Evolutionary conservation across 73 alveolate species (phyloP).

Genomic region (Tetrahymena thermophila): DNA sequence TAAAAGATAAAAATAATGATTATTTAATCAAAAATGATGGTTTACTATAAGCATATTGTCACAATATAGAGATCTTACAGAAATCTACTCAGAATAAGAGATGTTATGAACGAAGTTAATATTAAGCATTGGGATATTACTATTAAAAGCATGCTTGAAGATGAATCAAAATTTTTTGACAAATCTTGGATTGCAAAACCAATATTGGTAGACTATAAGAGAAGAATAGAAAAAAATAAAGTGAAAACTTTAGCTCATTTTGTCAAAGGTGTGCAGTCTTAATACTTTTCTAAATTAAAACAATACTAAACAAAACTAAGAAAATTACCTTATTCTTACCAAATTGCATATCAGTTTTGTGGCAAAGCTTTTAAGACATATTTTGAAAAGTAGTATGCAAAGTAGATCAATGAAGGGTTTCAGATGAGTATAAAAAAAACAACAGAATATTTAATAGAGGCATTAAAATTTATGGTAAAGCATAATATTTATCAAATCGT

Average conservation of each 20-base stretch:
- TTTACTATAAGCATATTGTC: neutral
- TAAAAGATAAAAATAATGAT: neutral
- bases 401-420: neutral
- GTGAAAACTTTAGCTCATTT: neutral
- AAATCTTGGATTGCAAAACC: neutral
- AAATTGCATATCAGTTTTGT: neutral
- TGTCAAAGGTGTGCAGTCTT: neutral
- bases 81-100: neutral
- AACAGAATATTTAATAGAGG: neutral
- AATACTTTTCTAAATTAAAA: neutral
- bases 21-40: neutral
- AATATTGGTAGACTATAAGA: neutral
- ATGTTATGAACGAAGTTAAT: neutral
- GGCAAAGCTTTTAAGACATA: neutral
- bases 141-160: neutral
- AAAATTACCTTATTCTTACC: neutral
- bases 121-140: neutral
- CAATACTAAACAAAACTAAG: neutral
- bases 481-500: neutral
- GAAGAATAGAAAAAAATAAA: neutral
- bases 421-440: neutral
- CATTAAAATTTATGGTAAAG: neutral
- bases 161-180: neutral
- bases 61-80: neutral
- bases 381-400: neutral